Evolutionary conservation across 2,329 filamentous ascomycete species (phyloP).

Genomic region (Pseudogymnoascus sp.): DNA sequence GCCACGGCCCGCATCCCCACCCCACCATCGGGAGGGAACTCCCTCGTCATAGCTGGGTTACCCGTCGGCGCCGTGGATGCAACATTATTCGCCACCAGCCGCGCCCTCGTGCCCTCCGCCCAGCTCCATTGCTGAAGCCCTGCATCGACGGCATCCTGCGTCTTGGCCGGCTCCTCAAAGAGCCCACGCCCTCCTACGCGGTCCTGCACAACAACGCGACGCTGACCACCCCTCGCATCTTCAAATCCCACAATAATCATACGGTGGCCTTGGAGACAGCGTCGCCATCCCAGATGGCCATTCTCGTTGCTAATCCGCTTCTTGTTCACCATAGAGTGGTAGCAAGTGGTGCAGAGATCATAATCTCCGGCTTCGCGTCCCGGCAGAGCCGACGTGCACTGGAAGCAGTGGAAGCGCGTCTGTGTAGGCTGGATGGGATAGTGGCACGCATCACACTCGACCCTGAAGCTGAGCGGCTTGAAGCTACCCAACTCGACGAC

Average conservation of each 20-base stretch:
- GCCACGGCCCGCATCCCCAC: slow-evolving; percentile 56
- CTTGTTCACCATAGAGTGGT: slow-evolving; percentile 54
- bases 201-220: slow-evolving; percentile 60
- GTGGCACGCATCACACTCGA: slow-evolving; percentile 70
- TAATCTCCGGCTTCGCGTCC: slow-evolving; percentile 56
- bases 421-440: slow-evolving; percentile 61
- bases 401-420: slow-evolving; percentile 70
- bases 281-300: slow-evolving; percentile 71
- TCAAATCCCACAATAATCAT: slow-evolving; percentile 77
- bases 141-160: slow-evolving; percentile 24
- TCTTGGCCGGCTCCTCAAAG: slow-evolving; percentile 41
- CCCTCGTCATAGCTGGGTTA: slow-evolving; percentile 18
- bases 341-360: slow-evolving; percentile 75
- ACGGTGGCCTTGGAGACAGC: slow-evolving; percentile 71
- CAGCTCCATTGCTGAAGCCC: slow-evolving; percentile 46
- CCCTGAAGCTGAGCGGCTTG: slow-evolving; percentile 62
- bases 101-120: slow-evolving; percentile 33
- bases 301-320: slow-evolving; percentile 65
- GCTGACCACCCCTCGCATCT: slow-evolving; percentile 57
- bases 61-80: slow-evolving; percentile 31
- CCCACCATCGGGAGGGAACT: slow-evolving; percentile 70
- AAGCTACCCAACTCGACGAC: slow-evolving; percentile 43
- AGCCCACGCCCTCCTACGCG: slow-evolving; percentile 70
- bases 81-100: slow-evolving; percentile 45
- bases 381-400: slow-evolving; percentile 51